phyloP scores from a whole-genome alignment of 371 early-diverging fungal genomes.

The Furculomyces boomerangus region DNA sequence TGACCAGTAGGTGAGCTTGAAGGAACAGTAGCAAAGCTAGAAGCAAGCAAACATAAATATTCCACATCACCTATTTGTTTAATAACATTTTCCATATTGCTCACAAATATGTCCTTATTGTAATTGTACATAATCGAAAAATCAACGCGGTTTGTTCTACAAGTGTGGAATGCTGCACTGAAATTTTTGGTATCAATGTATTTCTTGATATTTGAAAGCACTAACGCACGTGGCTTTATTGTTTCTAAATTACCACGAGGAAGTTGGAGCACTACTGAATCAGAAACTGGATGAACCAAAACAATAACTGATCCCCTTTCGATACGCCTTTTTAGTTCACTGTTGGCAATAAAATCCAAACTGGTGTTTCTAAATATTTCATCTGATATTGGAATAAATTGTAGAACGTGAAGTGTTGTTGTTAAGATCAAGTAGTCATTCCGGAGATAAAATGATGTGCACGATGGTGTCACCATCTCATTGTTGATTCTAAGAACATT shows the following conservation, averaged over 20 bases:
- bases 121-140: constrained; percentile 77
- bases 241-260: constrained; percentile 95
- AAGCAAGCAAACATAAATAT: constrained; percentile 75
- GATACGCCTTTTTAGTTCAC: constrained; percentile 37
- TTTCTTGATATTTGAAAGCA: constrained; percentile 59
- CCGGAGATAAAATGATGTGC: constrained; percentile 75
- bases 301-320: constrained; percentile 85
- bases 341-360: background rate
- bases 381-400: constrained; percentile 40
- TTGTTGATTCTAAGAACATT: constrained; percentile 64
- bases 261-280: constrained; percentile 78
- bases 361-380: constrained; percentile 2
- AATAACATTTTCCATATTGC: constrained; percentile 46
- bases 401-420: constrained; percentile 62
- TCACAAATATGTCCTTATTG: constrained; percentile 43
- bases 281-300: constrained; percentile 45
- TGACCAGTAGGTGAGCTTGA: background rate
- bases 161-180: constrained; percentile 59
- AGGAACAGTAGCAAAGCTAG: constrained; percentile 29
- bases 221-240: constrained; percentile 81
- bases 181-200: constrained; percentile 49
- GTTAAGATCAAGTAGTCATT: constrained; percentile 64
- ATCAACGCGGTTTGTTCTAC: constrained; percentile 84
- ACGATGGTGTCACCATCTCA: constrained; percentile 44
- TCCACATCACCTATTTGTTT: constrained; percentile 64